Evolutionary conservation across 441 rosid species (phyloP), one percentile per base, ranked within the genome.

Genomic region (Populus hybrid): DNA sequence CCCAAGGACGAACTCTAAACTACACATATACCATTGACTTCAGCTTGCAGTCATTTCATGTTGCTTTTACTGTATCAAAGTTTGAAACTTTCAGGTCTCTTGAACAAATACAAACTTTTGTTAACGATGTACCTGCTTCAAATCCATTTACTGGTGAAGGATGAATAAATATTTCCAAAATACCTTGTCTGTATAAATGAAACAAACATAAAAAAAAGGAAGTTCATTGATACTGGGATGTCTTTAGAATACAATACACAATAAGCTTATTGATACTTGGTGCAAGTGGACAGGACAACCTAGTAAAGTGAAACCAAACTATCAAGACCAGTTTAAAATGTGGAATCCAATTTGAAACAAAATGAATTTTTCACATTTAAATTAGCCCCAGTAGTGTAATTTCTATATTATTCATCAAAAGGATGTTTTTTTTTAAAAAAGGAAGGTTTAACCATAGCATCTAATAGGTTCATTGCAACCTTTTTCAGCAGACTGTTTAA

Each of bases 401-500:
- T 65, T 14, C 35, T 28, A 11, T 16, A 21, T 24, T 6, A n/a
- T 26, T 11, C 34, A 21, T 65, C 69, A 10, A 10, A 21, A 11
- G 1, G 16, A 46, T 46, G 16, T 14, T 46, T 40, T 40, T 34
- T 34, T 5, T 10, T 2, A 2, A 38, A 2, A 9, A 10, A 38
- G 10, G 11, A 40, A 23, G 10, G 7, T 30, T 88, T 85, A 95
- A 67, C 98, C 99, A 36, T 93, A 92, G 87, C 98, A 95, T 66
- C 91, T 87, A 77, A 95, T 95, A 10, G 97, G 92, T 67, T 95
- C 97, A 21, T 78, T 88, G 89, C 99, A 95, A 69, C 95, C 93
- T 76, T 93, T 93, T 38, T 80, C 89, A 59, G 90, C 10, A 71
- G 97, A 92, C 76, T 95, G 99, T 34, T 81, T 89, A 0, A 10